Evolutionary conservation across 2,329 filamentous ascomycete species (phyloP), one percentile per base, ranked within the genome.

Genomic region (Coniochaeta prunicola): DNA sequence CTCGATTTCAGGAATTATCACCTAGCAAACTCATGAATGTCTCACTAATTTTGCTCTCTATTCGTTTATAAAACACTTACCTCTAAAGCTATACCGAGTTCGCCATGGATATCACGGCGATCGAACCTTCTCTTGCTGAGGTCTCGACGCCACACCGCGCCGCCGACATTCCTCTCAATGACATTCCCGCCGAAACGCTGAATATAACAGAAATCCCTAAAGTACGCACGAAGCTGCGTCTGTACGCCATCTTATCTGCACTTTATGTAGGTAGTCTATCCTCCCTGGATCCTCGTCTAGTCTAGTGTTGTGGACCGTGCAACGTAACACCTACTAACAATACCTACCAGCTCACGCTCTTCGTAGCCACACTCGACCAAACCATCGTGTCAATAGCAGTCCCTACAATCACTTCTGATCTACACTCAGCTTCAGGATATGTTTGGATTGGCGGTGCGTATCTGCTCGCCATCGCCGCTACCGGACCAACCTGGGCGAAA

Each of bases 401-500:
- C 5, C 85, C 85, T 0, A 81, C 81, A 9, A 87, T 88, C 55
- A 75, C 80, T 2, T 68, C 71, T 1, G 77, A 87, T 26, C 79
- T 91, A 34, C 67, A 81, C 53, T 86, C 83, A 28, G 82, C 81
- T 17, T 76, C 83, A 1, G 87, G 87, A 7, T 92, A 91, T 71
- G 85, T 86, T 17, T 92, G 89, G 90, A 88, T 93, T 61, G 89
- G 89, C 1, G 85, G 82, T 28, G 84, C 89, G 0, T 92, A 88
- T 69, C 76, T 91, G 3, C 81, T 92, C 10, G 86, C 85, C n/a
- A 85, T 84, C 65, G 85, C 88, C 0, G 85, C 88, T 0, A 79
- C 79, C 1, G 83, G 82, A 0, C 87, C 88, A 0, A 81, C 87
- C 19, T 92, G 89, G 89, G 87, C 86, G 4, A 82, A 81, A 60